These are phyloP conservation scores for Hypoxylon lienhwacheense DNA, from an alignment of 495 filamentous ascomycete genomes.

Conservation along the genomic window DNA sequence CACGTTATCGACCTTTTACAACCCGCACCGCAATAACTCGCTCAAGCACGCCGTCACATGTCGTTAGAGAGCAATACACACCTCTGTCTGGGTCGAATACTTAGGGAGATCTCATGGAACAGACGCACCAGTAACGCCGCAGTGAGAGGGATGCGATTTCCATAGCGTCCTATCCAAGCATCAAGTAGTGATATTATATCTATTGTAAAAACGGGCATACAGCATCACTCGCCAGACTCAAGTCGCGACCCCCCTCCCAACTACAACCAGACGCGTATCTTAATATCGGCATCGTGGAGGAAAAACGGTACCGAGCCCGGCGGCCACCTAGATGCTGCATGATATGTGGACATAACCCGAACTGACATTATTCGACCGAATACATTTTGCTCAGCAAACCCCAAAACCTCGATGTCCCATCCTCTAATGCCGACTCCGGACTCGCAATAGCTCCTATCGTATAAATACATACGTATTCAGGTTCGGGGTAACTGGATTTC, in stretches of 20 bases:
- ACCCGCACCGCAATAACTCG: no score
- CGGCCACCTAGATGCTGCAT: background rate
- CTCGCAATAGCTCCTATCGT: conserved; percentile 20
- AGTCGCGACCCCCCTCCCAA: background rate
- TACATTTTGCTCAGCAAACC: conserved; percentile 8
- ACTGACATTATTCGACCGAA: background rate
- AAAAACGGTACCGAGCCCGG: background rate
- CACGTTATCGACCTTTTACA: no score
- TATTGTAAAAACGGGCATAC: conserved; percentile 15
- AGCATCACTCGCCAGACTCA: conserved; percentile 2
- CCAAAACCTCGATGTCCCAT: conserved; percentile 17
- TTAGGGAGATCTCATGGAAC: no score
- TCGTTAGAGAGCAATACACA: no score
- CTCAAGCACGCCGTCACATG: no score
- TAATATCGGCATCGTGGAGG: background rate
- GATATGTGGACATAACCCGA: background rate
- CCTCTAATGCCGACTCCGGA: conserved; percentile 25
- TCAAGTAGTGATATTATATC: conserved; percentile 24
- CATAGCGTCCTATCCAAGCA: conserved; percentile 23
- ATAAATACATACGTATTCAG: conserved; percentile 26
- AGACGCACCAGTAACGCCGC: no score
- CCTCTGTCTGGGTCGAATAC: no score
- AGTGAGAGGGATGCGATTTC: background rate
- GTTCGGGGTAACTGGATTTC: background rate
- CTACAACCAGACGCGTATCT: background rate